Evolutionary conservation across 495 filamentous ascomycete species (phyloP).

Genomic region (Pyronema omphalodes): DNA sequence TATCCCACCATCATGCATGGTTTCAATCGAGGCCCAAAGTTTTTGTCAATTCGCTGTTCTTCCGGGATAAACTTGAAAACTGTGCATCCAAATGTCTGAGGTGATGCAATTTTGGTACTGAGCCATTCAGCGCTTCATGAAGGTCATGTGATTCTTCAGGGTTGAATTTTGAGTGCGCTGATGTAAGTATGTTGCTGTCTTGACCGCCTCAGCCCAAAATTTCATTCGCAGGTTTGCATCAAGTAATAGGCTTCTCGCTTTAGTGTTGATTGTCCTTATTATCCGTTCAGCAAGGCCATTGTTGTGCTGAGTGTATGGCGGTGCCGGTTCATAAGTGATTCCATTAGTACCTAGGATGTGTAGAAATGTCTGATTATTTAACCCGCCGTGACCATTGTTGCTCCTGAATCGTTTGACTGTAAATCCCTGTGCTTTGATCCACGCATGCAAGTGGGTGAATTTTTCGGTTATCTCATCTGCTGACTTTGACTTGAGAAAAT

Average conservation of each 20-base stretch:
- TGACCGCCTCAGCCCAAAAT: neutral
- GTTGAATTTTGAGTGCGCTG: neutral
- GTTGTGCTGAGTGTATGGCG: neutral
- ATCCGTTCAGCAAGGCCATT: conserved; percentile 2
- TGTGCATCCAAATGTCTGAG: conserved; percentile 2
- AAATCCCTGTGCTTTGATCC: neutral
- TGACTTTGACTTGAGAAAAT: neutral
- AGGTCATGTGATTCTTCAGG: too few species aligned
- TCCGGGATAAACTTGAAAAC: neutral
- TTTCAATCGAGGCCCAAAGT: neutral
- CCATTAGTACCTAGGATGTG: neutral
- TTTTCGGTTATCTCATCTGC: neutral
- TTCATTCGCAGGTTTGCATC: neutral
- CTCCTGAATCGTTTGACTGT: neutral
- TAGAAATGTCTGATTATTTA: conserved; percentile 1
- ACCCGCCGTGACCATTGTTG: conserved; percentile 3
- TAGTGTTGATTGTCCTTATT: neutral
- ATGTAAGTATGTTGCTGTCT: neutral
- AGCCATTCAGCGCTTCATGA: neutral
- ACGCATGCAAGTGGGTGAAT: neutral
- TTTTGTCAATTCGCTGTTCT: neutral
- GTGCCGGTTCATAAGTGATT: conserved; percentile 1
- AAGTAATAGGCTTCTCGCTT: neutral
- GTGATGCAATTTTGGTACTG: neutral
- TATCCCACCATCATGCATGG: conserved; percentile 5